phyloP scores from a whole-genome alignment of 2,329 filamentous ascomycete genomes.

The Arachnomyces sp. region DNA sequence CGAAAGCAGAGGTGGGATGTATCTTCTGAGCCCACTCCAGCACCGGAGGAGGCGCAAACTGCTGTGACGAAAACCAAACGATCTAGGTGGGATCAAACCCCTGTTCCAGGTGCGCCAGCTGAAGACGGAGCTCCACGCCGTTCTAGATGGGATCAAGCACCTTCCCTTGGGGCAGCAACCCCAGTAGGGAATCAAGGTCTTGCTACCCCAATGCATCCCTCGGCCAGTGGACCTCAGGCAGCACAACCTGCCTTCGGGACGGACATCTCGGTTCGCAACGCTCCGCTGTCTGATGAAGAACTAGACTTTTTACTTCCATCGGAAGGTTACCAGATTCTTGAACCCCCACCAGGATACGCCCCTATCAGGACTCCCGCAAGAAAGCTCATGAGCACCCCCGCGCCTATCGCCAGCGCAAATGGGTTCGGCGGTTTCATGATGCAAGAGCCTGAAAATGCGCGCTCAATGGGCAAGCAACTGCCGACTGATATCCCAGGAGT shows the following conservation, averaged over 20 bases:
- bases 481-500: constrained; percentile 94
- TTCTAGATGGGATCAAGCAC: constrained; percentile 88
- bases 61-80: constrained; percentile 59
- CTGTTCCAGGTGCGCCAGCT: constrained; percentile 48
- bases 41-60: constrained; percentile 40
- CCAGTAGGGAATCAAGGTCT: constrained; percentile 66
- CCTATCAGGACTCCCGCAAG: constrained; percentile 69
- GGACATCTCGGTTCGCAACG: constrained; percentile 71
- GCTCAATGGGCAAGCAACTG: constrained; percentile 73
- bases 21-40: constrained; percentile 48
- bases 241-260: constrained; percentile 63
- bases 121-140: constrained; percentile 53
- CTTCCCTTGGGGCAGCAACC: constrained; percentile 57
- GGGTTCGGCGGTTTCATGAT: constrained; percentile 81
- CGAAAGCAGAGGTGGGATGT: constrained; percentile 96
- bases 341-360: constrained; percentile 85
- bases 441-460: constrained; percentile 82
- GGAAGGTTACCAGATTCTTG: constrained; percentile 86
- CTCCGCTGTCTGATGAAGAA: constrained; percentile 83
- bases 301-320: constrained; percentile 83
- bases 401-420: constrained; percentile 52
- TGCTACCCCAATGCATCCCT: constrained; percentile 68
- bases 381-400: constrained; percentile 64
- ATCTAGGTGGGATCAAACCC: constrained; percentile 82
- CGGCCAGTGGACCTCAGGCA: constrained; percentile 47